Evolutionary conservation across 805 yeast species (phyloP).

Genomic region (Lipomyces spencermartinsiae): DNA sequence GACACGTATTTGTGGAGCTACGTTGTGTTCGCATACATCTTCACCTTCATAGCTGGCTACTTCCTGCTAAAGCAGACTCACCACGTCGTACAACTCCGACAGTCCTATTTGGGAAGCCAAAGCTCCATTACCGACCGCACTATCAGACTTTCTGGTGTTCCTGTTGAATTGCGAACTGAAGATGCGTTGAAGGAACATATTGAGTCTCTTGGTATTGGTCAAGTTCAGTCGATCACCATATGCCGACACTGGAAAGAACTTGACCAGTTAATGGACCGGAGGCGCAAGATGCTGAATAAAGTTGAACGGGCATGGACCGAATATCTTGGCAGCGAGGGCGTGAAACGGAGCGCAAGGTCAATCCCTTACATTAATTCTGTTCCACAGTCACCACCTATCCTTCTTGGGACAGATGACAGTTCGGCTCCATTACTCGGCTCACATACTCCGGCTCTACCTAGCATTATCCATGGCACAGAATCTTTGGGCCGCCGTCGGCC

Average conservation of each 20-base stretch:
- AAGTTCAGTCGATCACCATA: constrained; percentile 74
- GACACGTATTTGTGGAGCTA: constrained; percentile 81
- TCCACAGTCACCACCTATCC: constrained; percentile 36
- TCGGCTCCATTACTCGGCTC: constrained; percentile 22
- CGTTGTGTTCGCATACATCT: constrained; percentile 82
- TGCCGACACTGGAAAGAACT: constrained; percentile 87
- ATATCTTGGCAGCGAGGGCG: constrained; percentile 56
- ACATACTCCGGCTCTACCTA: constrained; percentile 18
- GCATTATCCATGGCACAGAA: constrained; percentile 24
- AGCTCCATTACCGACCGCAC: constrained; percentile 92
- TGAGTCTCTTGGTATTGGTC: constrained; percentile 78
- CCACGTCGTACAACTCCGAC: constrained; percentile 78
- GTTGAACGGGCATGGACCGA: constrained; percentile 77
- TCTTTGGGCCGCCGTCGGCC: constrained; percentile 57
- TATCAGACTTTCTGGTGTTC: constrained; percentile 81
- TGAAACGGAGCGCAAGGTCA: constrained; percentile 28
- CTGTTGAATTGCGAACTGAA: constrained; percentile 76
- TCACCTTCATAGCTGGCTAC: constrained; percentile 70
- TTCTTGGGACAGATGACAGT: constrained; percentile 27
- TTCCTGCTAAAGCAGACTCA: constrained; percentile 72
- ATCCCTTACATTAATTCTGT: constrained; percentile 27
- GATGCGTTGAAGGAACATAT: constrained; percentile 74
- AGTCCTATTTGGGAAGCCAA: constrained; percentile 79
- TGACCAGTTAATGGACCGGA: constrained; percentile 65
- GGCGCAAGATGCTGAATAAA: constrained; percentile 59